Evolutionary conservation across 1,139 yeast genomes (phyloP).

Genomic region (Tardiomyces blankii): DNA sequence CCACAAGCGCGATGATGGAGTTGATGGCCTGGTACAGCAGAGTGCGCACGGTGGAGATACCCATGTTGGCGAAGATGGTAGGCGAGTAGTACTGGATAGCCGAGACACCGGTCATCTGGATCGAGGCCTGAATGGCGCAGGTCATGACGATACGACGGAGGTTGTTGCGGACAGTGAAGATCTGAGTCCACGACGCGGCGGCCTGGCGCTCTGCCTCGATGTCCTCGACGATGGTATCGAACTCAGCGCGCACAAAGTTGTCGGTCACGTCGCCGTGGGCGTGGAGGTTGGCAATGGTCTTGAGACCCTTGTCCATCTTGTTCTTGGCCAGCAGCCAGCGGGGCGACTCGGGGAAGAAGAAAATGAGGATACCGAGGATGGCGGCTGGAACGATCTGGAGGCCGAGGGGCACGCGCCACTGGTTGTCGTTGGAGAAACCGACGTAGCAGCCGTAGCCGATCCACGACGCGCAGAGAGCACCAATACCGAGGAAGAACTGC

Average conservation of each 20-base stretch:
- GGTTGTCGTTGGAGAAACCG: not conserved
- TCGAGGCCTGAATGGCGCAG: constrained; percentile 40
- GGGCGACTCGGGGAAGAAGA: constrained; percentile 58
- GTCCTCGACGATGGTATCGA: constrained; percentile 34
- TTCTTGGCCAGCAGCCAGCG: constrained; percentile 51
- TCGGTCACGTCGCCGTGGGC: constrained; percentile 13
- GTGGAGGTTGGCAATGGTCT: constrained; percentile 36
- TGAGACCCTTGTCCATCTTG: constrained; percentile 31
- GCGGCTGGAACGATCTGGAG: not conserved
- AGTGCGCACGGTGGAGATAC: too few species aligned
- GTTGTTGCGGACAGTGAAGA: constrained; percentile 2
- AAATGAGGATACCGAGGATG: constrained; percentile 13
- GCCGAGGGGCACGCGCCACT: not conserved
- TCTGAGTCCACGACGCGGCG: constrained; percentile 34
- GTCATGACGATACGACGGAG: constrained; percentile 51
- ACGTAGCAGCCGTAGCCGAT: not conserved
- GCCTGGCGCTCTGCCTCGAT: constrained; percentile 27
- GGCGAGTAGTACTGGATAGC: constrained; percentile 18
- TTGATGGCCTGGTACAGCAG: too few species aligned
- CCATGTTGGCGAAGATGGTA: too few species aligned
- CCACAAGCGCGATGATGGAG: too few species aligned
- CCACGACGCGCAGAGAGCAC: not conserved
- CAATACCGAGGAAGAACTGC: not conserved
- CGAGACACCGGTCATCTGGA: constrained; percentile 29
- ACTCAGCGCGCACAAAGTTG: constrained; percentile 29